These are phyloP conservation scores for Crucihimalaya himalaica DNA, from an alignment of 345 rosid genomes.

Conservation along the genomic window DNA sequence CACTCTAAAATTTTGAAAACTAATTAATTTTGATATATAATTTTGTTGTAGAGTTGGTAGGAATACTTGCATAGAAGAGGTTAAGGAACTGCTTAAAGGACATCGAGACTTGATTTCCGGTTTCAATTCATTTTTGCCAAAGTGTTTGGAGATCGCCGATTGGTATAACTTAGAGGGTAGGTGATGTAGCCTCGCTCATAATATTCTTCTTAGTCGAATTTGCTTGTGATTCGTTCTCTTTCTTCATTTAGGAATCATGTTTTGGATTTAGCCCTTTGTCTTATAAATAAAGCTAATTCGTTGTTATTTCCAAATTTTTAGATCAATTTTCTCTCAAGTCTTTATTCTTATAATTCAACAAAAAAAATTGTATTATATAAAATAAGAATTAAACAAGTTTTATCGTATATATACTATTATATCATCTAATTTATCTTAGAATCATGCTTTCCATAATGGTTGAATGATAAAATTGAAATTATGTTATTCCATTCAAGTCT, in stretches of 20 bases:
- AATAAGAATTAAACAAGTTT: too few relatives aligned
- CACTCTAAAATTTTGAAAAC: not conserved
- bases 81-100: not conserved
- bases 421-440: too few relatives aligned
- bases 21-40: not conserved
- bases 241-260: not conserved
- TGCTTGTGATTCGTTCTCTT: not conserved
- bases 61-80: not conserved
- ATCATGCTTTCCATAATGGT: too few relatives aligned
- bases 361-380: too few relatives aligned
- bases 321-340: too few relatives aligned
- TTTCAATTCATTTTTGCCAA: constrained; percentile 14
- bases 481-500: too few relatives aligned
- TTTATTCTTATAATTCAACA: too few relatives aligned
- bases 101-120: not conserved
- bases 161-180: not conserved
- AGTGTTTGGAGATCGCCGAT: not conserved
- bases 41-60: not conserved
- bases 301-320: too few relatives aligned
- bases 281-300: not conserved
- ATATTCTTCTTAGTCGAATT: not conserved
- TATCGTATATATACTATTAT: too few relatives aligned
- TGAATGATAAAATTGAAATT: too few relatives aligned
- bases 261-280: not conserved
- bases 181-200: not conserved